phyloP scores from a whole-genome alignment of 352 stramenopile species.

The Phytophthora boehmeriae region DNA sequence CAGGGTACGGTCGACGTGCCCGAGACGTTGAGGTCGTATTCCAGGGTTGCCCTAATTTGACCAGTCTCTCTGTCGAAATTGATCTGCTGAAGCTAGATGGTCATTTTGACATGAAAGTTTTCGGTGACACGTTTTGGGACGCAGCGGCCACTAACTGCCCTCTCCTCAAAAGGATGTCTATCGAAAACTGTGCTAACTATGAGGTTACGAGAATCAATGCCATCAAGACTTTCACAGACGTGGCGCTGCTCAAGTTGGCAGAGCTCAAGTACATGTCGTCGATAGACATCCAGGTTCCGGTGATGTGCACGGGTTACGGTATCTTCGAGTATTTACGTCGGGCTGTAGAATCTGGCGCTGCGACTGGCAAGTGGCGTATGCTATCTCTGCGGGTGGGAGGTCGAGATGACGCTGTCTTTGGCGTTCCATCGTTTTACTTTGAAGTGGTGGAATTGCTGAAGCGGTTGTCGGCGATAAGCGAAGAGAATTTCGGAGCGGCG shows the following conservation, averaged over 20 bases:
- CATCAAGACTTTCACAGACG: conserved; percentile 20
- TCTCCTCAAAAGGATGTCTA: conserved; percentile 14
- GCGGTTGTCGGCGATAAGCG: conserved; percentile 3
- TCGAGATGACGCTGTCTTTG: conserved; percentile 5
- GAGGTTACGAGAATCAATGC: conserved; percentile 22
- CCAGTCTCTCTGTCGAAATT: conserved; percentile 16
- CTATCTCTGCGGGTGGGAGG: conserved; percentile 33
- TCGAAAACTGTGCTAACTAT: conserved; percentile 5
- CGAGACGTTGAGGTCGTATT: conserved; percentile 17
- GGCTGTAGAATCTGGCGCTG: conserved; percentile 7
- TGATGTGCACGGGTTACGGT: conserved; percentile 31
- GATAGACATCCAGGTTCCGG: conserved; percentile 18
- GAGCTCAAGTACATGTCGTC: conserved; percentile 26
- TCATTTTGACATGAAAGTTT: conserved; percentile 8
- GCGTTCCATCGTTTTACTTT: conserved; percentile 15
- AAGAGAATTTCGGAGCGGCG: conserved; percentile 14
- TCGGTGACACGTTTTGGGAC: conserved; percentile 20
- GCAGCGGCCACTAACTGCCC: neutral
- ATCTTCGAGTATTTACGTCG: conserved; percentile 37
- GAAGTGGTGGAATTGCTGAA: conserved; percentile 12
- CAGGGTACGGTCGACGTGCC: conserved; percentile 12
- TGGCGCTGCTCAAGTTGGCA: conserved; percentile 14
- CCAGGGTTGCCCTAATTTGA: conserved; percentile 22
- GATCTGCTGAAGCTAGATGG: neutral
- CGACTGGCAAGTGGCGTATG: conserved; percentile 13